These are phyloP conservation scores for Colletotrichum sp. DNA, from an alignment of 2,329 filamentous ascomycete species.

Conservation along the genomic window DNA sequence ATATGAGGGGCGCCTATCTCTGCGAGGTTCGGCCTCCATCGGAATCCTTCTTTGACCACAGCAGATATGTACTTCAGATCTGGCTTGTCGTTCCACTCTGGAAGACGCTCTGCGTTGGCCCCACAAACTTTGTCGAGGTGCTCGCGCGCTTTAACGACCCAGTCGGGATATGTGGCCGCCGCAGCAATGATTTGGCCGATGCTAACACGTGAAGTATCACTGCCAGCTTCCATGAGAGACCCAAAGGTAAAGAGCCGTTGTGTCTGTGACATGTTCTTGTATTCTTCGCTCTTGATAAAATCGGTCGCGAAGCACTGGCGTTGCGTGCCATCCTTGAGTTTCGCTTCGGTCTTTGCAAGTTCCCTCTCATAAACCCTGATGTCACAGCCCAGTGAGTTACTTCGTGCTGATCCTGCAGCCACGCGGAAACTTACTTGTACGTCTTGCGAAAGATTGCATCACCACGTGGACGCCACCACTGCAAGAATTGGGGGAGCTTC, in stretches of 20 bases:
- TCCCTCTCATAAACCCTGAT: neutral
- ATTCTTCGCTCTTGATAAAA: neutral
- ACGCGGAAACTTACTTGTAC: neutral
- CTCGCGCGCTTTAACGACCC: neutral
- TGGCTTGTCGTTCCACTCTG: neutral
- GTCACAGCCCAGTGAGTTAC: neutral
- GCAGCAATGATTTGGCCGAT: neutral
- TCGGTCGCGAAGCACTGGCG: neutral
- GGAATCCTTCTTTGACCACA: neutral
- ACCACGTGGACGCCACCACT: neutral
- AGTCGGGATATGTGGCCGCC: neutral
- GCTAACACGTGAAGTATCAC: neutral
- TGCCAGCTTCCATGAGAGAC: neutral
- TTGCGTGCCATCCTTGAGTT: neutral
- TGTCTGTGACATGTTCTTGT: neutral
- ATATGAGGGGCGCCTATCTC: neutral
- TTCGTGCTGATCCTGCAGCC: neutral
- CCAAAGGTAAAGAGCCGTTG: neutral
- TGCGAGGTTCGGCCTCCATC: neutral
- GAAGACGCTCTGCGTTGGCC: neutral
- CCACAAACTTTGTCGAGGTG: neutral
- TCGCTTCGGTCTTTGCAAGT: neutral
- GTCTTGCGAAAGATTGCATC: neutral
- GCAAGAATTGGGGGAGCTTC: neutral
- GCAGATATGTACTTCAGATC: neutral